These are phyloP conservation scores for Monascus ruber DNA, from an alignment of 2,329 filamentous ascomycete species.

Conservation along the genomic window DNA sequence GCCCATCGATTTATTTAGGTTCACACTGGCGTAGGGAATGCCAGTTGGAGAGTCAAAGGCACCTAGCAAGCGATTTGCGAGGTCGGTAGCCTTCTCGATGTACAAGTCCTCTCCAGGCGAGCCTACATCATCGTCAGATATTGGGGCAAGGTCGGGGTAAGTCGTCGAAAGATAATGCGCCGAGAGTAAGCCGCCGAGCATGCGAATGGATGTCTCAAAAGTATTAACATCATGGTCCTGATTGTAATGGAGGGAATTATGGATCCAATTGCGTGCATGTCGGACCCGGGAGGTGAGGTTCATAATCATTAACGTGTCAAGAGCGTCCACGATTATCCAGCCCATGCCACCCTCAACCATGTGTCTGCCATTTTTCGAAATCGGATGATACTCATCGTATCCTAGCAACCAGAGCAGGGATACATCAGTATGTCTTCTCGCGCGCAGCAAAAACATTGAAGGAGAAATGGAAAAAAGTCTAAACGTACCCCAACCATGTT, in stretches of 20 bases:
- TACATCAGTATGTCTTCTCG: neutral
- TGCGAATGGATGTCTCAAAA: conserved; percentile 95
- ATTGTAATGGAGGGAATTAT: conserved; percentile 68
- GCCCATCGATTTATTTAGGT: conserved; percentile 64
- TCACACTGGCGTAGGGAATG: conserved; percentile 81
- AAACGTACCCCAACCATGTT: conserved; percentile 80
- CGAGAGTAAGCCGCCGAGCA: conserved; percentile 85
- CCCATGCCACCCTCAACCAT: conserved; percentile 86
- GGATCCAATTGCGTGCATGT: conserved; percentile 81
- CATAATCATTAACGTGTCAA: conserved; percentile 98
- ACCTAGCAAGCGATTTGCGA: conserved; percentile 74
- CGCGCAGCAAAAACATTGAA: neutral
- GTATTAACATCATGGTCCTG: conserved; percentile 94
- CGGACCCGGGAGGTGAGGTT: conserved; percentile 78
- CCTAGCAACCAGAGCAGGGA: conserved; percentile 6
- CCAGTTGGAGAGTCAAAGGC: conserved; percentile 83
- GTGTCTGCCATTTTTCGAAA: conserved; percentile 64
- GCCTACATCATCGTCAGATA: conserved; percentile 59
- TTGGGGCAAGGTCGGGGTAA: conserved; percentile 67
- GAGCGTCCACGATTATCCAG: conserved; percentile 94
- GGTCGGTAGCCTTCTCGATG: conserved; percentile 86
- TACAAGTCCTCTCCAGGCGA: conserved; percentile 78
- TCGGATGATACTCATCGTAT: conserved; percentile 70
- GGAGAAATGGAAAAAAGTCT: conserved; percentile 1
- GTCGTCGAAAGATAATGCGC: conserved; percentile 88